Evolutionary conservation across 371 early-diverging fungal genomes (phyloP).

Genomic region (Actinomucor elegans): DNA sequence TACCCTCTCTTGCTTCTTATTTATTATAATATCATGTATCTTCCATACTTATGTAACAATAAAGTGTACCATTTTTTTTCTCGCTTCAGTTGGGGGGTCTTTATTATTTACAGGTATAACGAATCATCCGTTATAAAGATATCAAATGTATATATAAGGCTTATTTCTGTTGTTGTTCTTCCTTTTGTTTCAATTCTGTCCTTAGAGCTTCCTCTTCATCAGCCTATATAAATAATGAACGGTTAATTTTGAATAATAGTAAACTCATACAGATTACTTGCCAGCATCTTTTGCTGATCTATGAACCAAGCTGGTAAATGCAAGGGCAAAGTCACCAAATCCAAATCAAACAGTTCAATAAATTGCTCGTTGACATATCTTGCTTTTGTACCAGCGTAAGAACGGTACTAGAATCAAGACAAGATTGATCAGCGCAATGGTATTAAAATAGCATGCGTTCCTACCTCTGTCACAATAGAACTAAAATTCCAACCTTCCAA

Average conservation of each 20-base stretch:
- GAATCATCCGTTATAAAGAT: too few species aligned
- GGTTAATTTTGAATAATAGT: too few species aligned
- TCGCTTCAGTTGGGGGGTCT: too few species aligned
- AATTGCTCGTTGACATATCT: constrained; percentile 91
- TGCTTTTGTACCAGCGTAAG: constrained; percentile 85
- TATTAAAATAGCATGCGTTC: constrained; percentile 9
- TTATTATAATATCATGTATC: background rate
- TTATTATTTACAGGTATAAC: background rate
- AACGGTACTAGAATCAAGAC: constrained; percentile 69
- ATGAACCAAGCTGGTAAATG: constrained; percentile 80
- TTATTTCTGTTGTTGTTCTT: background rate
- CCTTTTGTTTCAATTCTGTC: background rate
- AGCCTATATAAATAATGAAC: constrained; percentile 9
- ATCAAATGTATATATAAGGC: too few species aligned
- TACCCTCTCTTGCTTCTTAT: background rate
- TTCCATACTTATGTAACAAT: background rate
- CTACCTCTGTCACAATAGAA: constrained; percentile 88
- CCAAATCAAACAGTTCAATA: constrained; percentile 92
- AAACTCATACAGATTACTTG: too few species aligned
- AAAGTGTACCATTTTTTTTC: too few species aligned
- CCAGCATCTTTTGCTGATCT: constrained; percentile 52
- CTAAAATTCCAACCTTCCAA: constrained; percentile 96
- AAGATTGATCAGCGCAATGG: background rate
- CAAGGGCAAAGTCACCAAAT: constrained; percentile 82
- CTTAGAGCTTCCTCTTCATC: constrained; percentile 15